These are phyloP conservation scores for Nannochloropsis gaditana DNA, from an alignment of 108 stramenopile genomes.

Conservation along the genomic window DNA sequence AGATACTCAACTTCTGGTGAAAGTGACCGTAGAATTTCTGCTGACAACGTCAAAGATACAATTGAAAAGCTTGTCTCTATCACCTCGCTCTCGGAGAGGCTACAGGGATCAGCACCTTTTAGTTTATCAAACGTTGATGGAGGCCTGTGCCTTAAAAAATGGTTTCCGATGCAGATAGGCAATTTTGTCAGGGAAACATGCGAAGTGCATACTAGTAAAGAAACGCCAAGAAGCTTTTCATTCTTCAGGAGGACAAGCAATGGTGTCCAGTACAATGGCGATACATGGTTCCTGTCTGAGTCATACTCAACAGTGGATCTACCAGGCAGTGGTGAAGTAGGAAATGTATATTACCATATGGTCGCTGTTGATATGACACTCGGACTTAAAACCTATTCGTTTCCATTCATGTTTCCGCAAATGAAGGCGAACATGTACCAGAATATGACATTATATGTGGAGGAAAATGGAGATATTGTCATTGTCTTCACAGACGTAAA, in stretches of 20 bases:
- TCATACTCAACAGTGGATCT: not conserved
- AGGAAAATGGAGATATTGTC: not conserved
- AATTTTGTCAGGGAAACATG: not conserved
- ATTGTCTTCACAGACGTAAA: not conserved
- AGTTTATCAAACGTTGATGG: not conserved
- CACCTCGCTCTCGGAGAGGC: not conserved
- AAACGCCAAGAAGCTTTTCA: not conserved
- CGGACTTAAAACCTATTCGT: not conserved
- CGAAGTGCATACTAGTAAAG: not conserved
- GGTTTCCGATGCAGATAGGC: conserved; percentile 7
- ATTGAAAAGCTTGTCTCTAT: not conserved
- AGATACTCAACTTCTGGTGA: not conserved
- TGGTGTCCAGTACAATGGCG: not conserved
- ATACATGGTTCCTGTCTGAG: not conserved
- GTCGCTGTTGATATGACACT: not conserved
- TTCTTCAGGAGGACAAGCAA: not conserved
- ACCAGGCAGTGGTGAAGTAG: not conserved
- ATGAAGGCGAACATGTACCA: not conserved
- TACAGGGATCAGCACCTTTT: not conserved
- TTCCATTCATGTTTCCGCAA: not conserved
- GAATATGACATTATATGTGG: not conserved
- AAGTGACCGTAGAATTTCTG: not conserved
- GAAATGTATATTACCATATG: not conserved
- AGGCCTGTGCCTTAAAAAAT: not conserved
- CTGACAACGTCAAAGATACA: not conserved